These are phyloP conservation scores for Neonectria hederae DNA, from an alignment of 2,329 filamentous ascomycete species.

Conservation along the genomic window DNA sequence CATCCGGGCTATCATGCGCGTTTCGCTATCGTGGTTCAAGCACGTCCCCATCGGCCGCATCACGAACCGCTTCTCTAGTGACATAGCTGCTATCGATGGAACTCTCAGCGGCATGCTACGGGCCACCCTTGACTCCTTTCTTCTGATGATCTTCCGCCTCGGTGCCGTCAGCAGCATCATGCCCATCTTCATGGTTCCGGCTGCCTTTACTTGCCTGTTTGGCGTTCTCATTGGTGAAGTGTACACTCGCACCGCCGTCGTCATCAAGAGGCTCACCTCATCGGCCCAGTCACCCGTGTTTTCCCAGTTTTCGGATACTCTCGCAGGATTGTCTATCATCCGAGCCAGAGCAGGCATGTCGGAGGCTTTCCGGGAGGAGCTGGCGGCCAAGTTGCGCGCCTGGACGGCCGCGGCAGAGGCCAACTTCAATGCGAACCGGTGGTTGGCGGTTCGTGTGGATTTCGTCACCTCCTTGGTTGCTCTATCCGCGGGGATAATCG, in stretches of 20 bases:
- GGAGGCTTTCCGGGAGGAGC: constrained; percentile 56
- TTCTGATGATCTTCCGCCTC: constrained; percentile 57
- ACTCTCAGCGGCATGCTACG: constrained; percentile 57
- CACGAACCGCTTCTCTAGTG: constrained; percentile 65
- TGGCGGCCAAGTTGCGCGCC: constrained; percentile 60
- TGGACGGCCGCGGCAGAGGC: constrained; percentile 59
- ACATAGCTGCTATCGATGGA: constrained; percentile 65
- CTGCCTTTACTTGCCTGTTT: constrained; percentile 55
- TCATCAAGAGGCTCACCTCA: constrained; percentile 57
- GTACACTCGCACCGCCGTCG: constrained; percentile 60
- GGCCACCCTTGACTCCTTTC: constrained; percentile 51
- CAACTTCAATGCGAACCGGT: constrained; percentile 65
- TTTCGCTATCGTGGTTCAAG: constrained; percentile 67
- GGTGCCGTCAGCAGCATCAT: constrained; percentile 60
- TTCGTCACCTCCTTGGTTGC: constrained; percentile 63
- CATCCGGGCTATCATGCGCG: constrained; percentile 61
- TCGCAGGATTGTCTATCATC: constrained; percentile 61
- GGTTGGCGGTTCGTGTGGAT: constrained; percentile 65
- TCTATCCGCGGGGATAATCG: constrained; percentile 61
- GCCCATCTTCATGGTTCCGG: constrained; percentile 61
- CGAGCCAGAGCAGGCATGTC: constrained; percentile 61
- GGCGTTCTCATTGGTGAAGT: constrained; percentile 59
- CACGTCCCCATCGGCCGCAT: constrained; percentile 62
- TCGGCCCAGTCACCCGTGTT: constrained; percentile 64
- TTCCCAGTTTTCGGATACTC: constrained; percentile 64